These are phyloP conservation scores for Colletotrichum cordylinicola DNA, from an alignment of 2,329 filamentous ascomycete genomes.

Conservation along the genomic window DNA sequence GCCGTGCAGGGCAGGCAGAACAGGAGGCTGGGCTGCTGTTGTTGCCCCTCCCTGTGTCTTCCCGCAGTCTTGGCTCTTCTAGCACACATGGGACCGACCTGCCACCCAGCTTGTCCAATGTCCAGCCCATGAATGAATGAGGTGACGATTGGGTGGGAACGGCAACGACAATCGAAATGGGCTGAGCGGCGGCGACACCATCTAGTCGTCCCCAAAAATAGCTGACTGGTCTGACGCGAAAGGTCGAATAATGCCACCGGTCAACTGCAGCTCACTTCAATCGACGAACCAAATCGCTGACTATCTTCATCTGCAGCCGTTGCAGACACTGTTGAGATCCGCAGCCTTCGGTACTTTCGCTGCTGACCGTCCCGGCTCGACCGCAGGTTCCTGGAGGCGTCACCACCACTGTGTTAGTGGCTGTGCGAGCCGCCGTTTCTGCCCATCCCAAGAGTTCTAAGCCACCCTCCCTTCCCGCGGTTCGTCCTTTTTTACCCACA, in stretches of 20 bases:
- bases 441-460: background rate
- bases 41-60: background rate
- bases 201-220: background rate
- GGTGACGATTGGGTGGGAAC: slow-evolving; percentile 4
- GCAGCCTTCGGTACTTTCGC: background rate
- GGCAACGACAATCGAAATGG: background rate
- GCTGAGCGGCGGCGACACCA: background rate
- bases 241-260: background rate
- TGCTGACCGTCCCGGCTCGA: background rate
- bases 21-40: background rate
- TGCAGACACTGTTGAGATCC: background rate
- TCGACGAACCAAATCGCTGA: background rate
- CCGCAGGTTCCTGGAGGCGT: background rate
- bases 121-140: background rate
- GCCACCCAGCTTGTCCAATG: background rate
- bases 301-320: background rate
- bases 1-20: background rate
- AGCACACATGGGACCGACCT: background rate
- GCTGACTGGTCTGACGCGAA: background rate
- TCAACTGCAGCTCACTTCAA: background rate
- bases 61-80: background rate
- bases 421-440: background rate
- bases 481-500: background rate
- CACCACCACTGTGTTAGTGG: background rate
- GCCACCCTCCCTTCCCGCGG: background rate